phyloP scores from a whole-genome alignment of 371 early-diverging fungal genomes.

The Chytridium lagenaria region DNA sequence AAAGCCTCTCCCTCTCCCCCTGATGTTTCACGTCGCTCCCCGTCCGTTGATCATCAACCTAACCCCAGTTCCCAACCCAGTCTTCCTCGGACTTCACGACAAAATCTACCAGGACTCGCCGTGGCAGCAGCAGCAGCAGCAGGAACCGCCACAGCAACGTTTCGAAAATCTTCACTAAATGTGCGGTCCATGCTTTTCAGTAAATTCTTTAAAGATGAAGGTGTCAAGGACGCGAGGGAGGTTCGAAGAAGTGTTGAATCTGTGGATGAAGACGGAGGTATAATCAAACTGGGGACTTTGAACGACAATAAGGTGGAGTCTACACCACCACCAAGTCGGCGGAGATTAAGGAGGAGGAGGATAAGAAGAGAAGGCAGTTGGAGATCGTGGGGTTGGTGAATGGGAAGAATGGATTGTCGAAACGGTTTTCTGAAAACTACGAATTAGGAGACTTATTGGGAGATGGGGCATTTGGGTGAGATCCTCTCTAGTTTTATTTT shows the following conservation, averaged over 20 bases:
- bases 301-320: neutral
- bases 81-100: neutral
- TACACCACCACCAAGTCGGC: neutral
- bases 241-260: neutral
- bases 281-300: neutral
- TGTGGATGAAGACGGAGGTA: neutral
- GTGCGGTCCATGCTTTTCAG: neutral
- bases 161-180: neutral
- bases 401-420: conserved; percentile 26
- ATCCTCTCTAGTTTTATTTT: too few relatives aligned
- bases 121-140: too few relatives aligned
- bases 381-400: conserved; percentile 37
- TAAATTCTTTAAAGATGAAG: neutral
- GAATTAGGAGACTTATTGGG: conserved; percentile 48
- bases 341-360: conserved; percentile 12
- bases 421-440: conserved; percentile 25
- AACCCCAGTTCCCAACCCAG: conserved; percentile 4
- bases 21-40: neutral
- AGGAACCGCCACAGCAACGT: neutral
- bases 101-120: neutral
- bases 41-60: neutral
- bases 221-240: neutral
- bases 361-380: conserved; percentile 20
- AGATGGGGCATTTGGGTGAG: conserved; percentile 57
- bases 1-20: neutral